Base-by-base conservation (phyloP, 2,329 filamentous ascomycete genomes). In the Bipolaris gigantea region DNA sequence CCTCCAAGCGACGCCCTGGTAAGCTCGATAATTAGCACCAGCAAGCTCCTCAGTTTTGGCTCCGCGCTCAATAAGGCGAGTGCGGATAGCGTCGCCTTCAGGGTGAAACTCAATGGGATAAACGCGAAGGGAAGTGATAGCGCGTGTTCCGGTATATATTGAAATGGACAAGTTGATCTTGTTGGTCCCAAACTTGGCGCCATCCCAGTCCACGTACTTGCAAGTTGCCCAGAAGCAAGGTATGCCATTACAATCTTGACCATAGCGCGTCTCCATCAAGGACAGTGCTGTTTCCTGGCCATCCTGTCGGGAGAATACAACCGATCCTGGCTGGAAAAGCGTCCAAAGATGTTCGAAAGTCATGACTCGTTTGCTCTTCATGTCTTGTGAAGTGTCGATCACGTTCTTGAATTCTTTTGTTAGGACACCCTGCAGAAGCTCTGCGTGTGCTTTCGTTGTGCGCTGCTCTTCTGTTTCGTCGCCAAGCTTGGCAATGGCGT, bases 1-100 rank as follows among this genome's bases (percentile, higher is more conserved):
- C 23, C 65, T 66, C 75, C 74, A 79, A 8, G 61, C 70, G 15
- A 79, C 61, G 5, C 80, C 81, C 25, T 78, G 73, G 57, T 83
- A 83, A 1, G 75, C 72, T 49, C 76, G 77, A 67, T 81, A 83
- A 50, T 81, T 77, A 23, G 77, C 77, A 1, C 81, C 80, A 38
- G 75, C 75, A 25, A 81, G 70, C 9, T 66, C 59, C 55, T 83
- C 80, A 53, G 80, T 76, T 41, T 75, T 73, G 16, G 71, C 73
- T 6, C 81, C 81, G 3, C 80, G 76, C 19, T 75, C 71, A 23
- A 79, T 71, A 9, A 83, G 69, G 5, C 70, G 66, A 11, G 69
- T 53, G 9, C 69, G 71, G 10, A 83, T 59, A 2, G 69, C 65
- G 1, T 74, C 67, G 30, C 73, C 64, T 4, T 79, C 70, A 2